phyloP scores from a whole-genome alignment of 345 rosid genomes.

The Populus euphratica region DNA sequence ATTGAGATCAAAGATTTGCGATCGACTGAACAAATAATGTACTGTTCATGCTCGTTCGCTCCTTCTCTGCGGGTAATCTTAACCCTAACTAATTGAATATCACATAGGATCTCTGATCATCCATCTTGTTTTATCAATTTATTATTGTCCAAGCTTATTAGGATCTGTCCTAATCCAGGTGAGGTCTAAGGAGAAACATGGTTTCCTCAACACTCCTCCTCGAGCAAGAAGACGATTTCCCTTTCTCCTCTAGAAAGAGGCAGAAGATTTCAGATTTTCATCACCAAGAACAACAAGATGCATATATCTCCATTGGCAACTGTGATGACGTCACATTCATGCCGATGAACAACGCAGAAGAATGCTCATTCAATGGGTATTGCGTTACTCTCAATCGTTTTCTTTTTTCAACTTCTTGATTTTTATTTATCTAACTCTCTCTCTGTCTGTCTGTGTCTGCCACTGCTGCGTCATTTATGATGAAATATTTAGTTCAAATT shows the following conservation, averaged over 20 bases:
- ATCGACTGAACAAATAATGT: background rate
- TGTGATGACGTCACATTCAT: constrained; percentile 25
- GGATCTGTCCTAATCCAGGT: background rate
- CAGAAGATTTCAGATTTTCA: constrained; percentile 31
- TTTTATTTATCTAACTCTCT: constrained; percentile 4
- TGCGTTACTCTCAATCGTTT: background rate
- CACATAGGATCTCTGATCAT: background rate
- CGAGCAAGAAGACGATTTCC: constrained; percentile 10
- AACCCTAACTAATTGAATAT: background rate
- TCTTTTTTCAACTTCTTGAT: background rate
- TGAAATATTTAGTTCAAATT: constrained; percentile 31
- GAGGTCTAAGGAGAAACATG: constrained; percentile 33
- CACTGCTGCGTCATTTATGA: constrained; percentile 36
- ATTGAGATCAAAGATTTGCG: background rate
- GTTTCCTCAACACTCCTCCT: constrained; percentile 42
- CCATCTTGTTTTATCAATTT: background rate
- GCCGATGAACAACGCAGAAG: constrained; percentile 24
- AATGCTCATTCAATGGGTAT: constrained; percentile 39
- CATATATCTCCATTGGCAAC: constrained; percentile 27
- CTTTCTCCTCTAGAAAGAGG: constrained; percentile 32
- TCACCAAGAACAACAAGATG: constrained; percentile 16
- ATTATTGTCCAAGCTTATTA: background rate
- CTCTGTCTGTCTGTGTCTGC: constrained; percentile 28
- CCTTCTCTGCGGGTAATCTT: background rate
- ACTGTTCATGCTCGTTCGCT: background rate